Evolutionary conservation across 371 early-diverging fungal genomes (phyloP), one percentile per base, ranked within the genome.

Genomic region (Syncephalis plumigaleata): DNA sequence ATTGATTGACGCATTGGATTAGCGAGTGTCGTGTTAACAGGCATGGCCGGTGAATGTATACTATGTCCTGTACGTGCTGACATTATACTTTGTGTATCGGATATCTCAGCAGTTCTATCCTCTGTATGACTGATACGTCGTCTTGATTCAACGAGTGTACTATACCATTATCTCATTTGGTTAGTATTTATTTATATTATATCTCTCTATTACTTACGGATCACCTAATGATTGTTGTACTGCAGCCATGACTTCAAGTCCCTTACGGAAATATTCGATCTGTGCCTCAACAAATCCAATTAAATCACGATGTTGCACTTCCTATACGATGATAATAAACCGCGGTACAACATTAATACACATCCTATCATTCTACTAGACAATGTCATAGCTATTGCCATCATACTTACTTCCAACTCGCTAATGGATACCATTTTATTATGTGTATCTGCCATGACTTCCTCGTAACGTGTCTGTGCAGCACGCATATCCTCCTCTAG

Each of bases 401-500:
- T n/a, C n/a, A n/a, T n/a, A n/a, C n/a, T 31, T 31, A 72, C 79
- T 67, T 86, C 84, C 42, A 71, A 67, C 21, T 82, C 78, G 53
- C 74, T 69, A 46, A 86, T 62, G 21, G 58, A 49, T 46, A 66
- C 56, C 85, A 87, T 83, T 47, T 73, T 67, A 7, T 63, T 65
- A 18, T 72, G 58, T 26, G 83, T 39, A 46, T 79, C 73, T 46
- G 78, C 74, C 44, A 73, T 68, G 9, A 85, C 75, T 54, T 94
- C 93, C 47, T 93, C 91, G 54, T 92, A 94, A 57, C 91, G 91
- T 15, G 74, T 60, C 56, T 87, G 88, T 2, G 92, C 79, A 0
- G 81, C 77, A 39, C 87, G 77, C 60, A 84, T 68, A 43, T 92
- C 93, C 51, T 94, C 91, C 53, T 90, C 93, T 48, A 86, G 67